These are phyloP conservation scores for Monascus ruber DNA, from an alignment of 2,329 filamentous ascomycete genomes.

Conservation along the genomic window DNA sequence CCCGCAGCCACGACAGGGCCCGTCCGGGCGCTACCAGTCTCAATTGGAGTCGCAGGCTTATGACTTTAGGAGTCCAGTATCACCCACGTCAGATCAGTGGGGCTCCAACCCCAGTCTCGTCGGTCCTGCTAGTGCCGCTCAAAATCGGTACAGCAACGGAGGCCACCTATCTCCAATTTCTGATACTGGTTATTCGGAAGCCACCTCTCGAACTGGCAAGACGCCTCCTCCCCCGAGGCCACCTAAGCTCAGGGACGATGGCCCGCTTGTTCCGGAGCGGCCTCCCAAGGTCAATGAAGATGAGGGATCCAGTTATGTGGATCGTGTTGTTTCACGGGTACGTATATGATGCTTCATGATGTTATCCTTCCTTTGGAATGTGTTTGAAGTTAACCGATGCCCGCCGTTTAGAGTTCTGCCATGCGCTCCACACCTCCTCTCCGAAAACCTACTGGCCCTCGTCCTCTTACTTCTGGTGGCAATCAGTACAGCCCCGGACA, in stretches of 20 bases:
- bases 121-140: conserved; percentile 17
- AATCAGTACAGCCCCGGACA: conserved; percentile 25
- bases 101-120: conserved; percentile 33
- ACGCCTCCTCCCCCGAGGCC: conserved; percentile 36
- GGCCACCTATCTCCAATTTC: conserved; percentile 36
- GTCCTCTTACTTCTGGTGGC: conserved; percentile 29
- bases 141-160: conserved; percentile 24
- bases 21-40: conserved; percentile 50
- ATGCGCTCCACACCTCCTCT: conserved; percentile 26
- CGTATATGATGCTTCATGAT: conserved; percentile 6
- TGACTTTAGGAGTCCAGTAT: conserved; percentile 34
- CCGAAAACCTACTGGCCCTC: conserved; percentile 38
- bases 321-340: conserved; percentile 31
- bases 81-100: conserved; percentile 35
- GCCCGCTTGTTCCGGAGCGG: conserved; percentile 46
- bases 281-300: conserved; percentile 29
- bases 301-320: conserved; percentile 25
- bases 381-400: background rate
- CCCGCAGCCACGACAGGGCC: conserved; percentile 52
- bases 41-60: conserved; percentile 51
- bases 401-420: conserved; percentile 15
- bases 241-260: conserved; percentile 46
- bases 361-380: conserved; percentile 8
- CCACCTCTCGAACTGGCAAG: conserved; percentile 21
- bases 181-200: conserved; percentile 35